These are phyloP conservation scores for Aspergillus calidoustus DNA, from an alignment of 2,329 filamentous ascomycete species.

Conservation along the genomic window DNA sequence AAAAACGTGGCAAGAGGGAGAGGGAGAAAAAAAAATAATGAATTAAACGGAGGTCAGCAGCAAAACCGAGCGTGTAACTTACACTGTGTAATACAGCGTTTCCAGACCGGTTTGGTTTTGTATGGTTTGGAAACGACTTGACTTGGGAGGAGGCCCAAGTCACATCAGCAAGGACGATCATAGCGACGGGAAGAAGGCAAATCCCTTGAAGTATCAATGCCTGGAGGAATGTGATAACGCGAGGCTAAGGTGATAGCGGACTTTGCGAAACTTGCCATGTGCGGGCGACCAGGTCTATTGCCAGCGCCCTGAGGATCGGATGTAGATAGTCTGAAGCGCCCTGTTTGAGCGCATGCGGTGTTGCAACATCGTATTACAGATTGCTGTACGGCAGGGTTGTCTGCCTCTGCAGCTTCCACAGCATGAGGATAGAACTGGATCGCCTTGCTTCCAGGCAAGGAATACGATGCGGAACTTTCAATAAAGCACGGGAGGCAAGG, in stretches of 20 bases:
- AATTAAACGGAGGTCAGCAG: neutral
- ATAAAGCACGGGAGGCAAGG: neutral
- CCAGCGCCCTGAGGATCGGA: slow-evolving; percentile 12
- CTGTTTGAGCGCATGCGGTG: neutral
- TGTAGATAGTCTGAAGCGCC: neutral
- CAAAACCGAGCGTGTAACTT: slow-evolving; percentile 12
- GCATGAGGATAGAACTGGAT: neutral
- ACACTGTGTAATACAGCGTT: slow-evolving; percentile 19
- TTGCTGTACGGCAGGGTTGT: neutral
- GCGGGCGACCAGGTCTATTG: slow-evolving; percentile 9
- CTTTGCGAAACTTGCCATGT: slow-evolving; percentile 12
- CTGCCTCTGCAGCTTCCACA: neutral
- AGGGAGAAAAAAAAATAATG: slow-evolving; percentile 15
- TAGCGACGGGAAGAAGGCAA: neutral
- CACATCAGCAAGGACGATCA: neutral
- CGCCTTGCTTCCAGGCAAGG: slow-evolving; percentile 15
- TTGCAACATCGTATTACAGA: neutral
- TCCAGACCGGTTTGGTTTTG: slow-evolving; percentile 2
- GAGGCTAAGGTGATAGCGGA: slow-evolving; percentile 19
- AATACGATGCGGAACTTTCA: neutral
- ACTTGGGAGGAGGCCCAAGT: neutral
- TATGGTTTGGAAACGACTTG: slow-evolving; percentile 19
- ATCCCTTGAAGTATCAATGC: neutral
- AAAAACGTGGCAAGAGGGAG: slow-evolving; percentile 33
- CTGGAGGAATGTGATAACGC: slow-evolving; percentile 16